Conservation (phyloP, 441 rosid genomes). For the Gossypium schwendimanii region DNA sequence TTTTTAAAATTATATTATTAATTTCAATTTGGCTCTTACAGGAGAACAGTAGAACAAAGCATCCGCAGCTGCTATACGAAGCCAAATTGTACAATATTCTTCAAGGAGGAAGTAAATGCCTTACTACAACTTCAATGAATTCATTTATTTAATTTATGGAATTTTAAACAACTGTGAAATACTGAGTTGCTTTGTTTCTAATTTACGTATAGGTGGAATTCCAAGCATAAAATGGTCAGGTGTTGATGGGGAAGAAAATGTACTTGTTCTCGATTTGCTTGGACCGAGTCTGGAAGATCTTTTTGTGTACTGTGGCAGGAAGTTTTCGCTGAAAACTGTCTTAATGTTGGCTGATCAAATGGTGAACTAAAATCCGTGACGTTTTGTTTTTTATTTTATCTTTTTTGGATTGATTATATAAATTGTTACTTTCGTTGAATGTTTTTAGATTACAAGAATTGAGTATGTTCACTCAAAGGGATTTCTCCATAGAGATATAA, state of each 20-base stretch:
- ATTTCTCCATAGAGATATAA: constrained; percentile 83
- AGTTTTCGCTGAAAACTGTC: constrained; percentile 60
- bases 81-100: constrained; percentile 56
- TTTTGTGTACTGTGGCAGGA: constrained; percentile 60
- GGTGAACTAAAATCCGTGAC: constrained; percentile 24
- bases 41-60: constrained; percentile 63
- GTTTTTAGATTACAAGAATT: constrained; percentile 66
- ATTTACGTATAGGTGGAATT: constrained; percentile 38
- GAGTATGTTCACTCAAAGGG: constrained; percentile 86
- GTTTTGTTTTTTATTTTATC: neutral
- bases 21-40: constrained; percentile 19
- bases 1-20: neutral
- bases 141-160: neutral
- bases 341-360: constrained; percentile 62
- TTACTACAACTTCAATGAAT: neutral
- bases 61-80: constrained; percentile 60
- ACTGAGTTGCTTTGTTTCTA: neutral
- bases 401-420: neutral
- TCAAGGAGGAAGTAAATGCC: constrained; percentile 57
- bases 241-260: constrained; percentile 52
- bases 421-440: neutral
- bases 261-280: constrained; percentile 46
- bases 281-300: constrained; percentile 75
- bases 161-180: neutral
- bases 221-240: constrained; percentile 57